Conservation (phyloP, 1,284 basidiomycete genomes). For the Ustilago hordei region DNA sequence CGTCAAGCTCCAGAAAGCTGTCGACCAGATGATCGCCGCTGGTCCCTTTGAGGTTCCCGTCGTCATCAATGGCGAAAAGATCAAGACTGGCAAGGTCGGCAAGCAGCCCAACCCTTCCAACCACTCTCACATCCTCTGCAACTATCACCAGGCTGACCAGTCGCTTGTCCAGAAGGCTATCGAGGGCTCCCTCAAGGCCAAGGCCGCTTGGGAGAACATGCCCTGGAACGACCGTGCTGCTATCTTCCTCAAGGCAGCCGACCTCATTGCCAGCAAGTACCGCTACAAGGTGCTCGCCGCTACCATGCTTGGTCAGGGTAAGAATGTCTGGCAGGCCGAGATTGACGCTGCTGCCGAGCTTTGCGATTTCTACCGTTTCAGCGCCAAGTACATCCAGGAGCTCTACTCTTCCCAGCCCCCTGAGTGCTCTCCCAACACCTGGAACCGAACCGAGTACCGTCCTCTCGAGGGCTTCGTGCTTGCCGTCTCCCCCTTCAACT, state of each 20-base stretch:
- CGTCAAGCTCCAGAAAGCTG: slow-evolving; percentile 78
- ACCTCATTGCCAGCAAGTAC: slow-evolving; percentile 93
- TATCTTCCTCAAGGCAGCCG: slow-evolving; percentile 88
- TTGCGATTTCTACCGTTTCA: slow-evolving; percentile 93
- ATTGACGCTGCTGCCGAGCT: slow-evolving; percentile 98
- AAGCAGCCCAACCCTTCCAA: slow-evolving; percentile 66
- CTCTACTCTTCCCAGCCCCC: slow-evolving; percentile 90
- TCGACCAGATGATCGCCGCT: slow-evolving; percentile 83
- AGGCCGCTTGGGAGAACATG: slow-evolving; percentile 88
- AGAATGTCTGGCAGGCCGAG: slow-evolving; percentile 99
- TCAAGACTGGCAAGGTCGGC: slow-evolving; percentile 83
- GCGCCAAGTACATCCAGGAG: slow-evolving; percentile 95
- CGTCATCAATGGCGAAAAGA: slow-evolving; percentile 87
- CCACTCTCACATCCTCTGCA: slow-evolving; percentile 82
- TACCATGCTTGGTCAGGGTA: slow-evolving; percentile 97
- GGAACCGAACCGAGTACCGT: slow-evolving; percentile 98
- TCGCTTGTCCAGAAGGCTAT: slow-evolving; percentile 81
- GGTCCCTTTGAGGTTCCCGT: slow-evolving; percentile 92
- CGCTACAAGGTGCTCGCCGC: slow-evolving; percentile 91
- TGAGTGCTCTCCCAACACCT: slow-evolving; percentile 85
- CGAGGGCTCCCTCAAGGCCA: slow-evolving; percentile 86
- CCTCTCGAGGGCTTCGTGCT: slow-evolving; percentile 96
- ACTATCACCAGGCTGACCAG: slow-evolving; percentile 86
- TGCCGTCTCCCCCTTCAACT: slow-evolving; percentile 98
- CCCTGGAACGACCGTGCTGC: slow-evolving; percentile 97